Base-by-base conservation (phyloP, 192 early-diverging fungal genomes). In the Obelidium mucronatum region DNA sequence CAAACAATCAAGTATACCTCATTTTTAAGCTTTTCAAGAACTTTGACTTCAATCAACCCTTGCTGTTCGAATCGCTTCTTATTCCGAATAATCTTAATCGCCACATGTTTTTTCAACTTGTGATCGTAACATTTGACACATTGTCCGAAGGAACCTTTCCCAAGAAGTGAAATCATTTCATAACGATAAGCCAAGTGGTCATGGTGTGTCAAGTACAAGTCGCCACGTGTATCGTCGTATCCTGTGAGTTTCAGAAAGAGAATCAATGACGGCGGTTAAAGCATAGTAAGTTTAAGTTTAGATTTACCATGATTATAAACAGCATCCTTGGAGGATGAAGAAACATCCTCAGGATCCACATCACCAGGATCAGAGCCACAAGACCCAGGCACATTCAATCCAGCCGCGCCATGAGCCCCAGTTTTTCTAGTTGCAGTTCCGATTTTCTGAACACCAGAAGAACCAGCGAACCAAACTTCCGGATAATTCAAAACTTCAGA, bases 31-130 rank as follows among this genome's bases (percentile, higher is more conserved):
- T 88, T 85, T 62, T 95, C 94, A 62, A 99, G 84, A 59, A 99
- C 95, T 79, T 96, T 96, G 59, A 97, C 92, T 79, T 99, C 97
- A 24, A 96, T 92, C 60, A 93, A 81, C 19, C 95, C 97, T 76
- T 98, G 97, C 74, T 92, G 91, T 84, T 98, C 95, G 85, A 99
- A 98, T 40, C 96, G 89, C 79, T 93, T 94, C 89, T 96, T 96
- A 85, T 98, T 99, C 59, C 95, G 85, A 65, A 98, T 99, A 48
- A 98, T 92, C 83, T 98, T 98, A 59, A 98, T 86, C 13, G 96
- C 97, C 40, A 94, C 93, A 63, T 91, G 85, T 35, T 87, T 84
- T 42, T 93, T 94, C 0, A 91, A 90, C 75, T 95, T 96, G 85
- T 99, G 97, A 82, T 99, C 97, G 68, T 89, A 92, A 73, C 94